phyloP scores from a whole-genome alignment of 768 basidiomycete species.

The Russula emetica region DNA sequence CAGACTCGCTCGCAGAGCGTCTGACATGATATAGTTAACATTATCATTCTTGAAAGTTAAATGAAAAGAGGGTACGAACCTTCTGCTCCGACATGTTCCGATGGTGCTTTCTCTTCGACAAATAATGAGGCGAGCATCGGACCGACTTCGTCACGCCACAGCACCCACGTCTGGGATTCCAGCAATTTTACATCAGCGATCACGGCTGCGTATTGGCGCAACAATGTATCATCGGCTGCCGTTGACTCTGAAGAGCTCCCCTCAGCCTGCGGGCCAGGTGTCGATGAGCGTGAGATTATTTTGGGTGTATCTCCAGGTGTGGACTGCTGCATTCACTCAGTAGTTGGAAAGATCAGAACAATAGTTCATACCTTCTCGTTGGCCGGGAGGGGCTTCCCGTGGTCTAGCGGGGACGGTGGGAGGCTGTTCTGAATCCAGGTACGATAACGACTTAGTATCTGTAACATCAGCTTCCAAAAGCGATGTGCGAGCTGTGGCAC shows the following conservation, averaged over 20 bases:
- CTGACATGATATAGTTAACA: slow-evolving; percentile 35
- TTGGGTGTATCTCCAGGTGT: slow-evolving; percentile 11
- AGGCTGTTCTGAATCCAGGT: slow-evolving; percentile 48
- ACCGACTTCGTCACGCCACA: slow-evolving; percentile 70
- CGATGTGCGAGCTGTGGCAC: slow-evolving; percentile 76
- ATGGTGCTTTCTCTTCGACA: slow-evolving; percentile 32
- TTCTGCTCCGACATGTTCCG: slow-evolving; percentile 41
- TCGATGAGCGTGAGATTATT: slow-evolving; percentile 44
- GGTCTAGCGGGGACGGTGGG: slow-evolving; percentile 40
- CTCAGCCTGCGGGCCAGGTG: slow-evolving; percentile 50
- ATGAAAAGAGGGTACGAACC: slow-evolving; percentile 38
- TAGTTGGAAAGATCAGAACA: slow-evolving; percentile 25
- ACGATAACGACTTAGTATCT: slow-evolving; percentile 47
- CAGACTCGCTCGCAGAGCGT: slow-evolving; percentile 53
- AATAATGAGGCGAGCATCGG: slow-evolving; percentile 51
- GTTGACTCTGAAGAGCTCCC: slow-evolving; percentile 49
- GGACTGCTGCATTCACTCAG: not conserved
- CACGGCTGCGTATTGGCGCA: slow-evolving; percentile 62
- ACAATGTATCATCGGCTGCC: slow-evolving; percentile 57
- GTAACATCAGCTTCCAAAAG: slow-evolving; percentile 90
- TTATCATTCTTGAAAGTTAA: not conserved
- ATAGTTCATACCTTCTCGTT: slow-evolving; percentile 36
- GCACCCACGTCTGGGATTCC: slow-evolving; percentile 44
- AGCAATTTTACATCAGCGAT: slow-evolving; percentile 65
- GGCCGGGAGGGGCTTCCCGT: slow-evolving; percentile 33